A percentile compares a stretch with the other conserved stretches of the same genome.
Conservation (phyloP, 805 yeast genomes). For the Brettanomyces nanus region DNA sequence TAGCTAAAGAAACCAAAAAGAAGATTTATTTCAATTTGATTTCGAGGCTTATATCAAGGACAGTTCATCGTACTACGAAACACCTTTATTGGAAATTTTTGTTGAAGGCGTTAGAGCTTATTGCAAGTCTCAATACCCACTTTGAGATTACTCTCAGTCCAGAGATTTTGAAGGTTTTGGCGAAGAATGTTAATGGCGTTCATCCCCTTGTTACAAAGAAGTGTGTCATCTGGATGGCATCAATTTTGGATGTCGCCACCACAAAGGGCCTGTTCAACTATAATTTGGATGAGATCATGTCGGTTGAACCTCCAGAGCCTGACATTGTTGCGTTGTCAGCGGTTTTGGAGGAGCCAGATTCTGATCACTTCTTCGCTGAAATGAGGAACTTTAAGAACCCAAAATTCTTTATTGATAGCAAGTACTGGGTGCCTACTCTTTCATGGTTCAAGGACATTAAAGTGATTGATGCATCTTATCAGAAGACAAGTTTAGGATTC, state of each 20-base stretch:
- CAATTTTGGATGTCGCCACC: constrained; percentile 30
- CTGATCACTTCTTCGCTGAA: constrained; percentile 39
- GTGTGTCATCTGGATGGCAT: constrained; percentile 52
- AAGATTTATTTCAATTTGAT: constrained; percentile 32
- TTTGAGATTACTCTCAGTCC: constrained; percentile 38
- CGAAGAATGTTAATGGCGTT: constrained; percentile 41
- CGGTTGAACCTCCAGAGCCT: constrained; percentile 23
- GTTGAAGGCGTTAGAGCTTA: constrained; percentile 38
- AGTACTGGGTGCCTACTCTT: constrained; percentile 55
- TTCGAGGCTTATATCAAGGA: constrained; percentile 31
- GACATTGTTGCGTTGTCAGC: constrained; percentile 8
- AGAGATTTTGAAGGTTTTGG: constrained; percentile 35
- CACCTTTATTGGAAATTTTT: constrained; percentile 50
- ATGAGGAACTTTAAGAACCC: constrained; percentile 40
- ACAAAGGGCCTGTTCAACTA: constrained; percentile 25
- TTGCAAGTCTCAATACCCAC: constrained; percentile 46
- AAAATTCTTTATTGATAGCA: constrained; percentile 48
- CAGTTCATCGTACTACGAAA: constrained; percentile 21
- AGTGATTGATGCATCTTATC: constrained; percentile 33
- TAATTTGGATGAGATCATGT: constrained; percentile 33
- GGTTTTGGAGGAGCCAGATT: constrained; percentile 9
- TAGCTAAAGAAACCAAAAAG: constrained; percentile 59
- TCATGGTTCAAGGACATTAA: constrained; percentile 59
- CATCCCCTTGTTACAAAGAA: constrained; percentile 62
- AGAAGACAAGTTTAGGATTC: constrained; percentile 23